phyloP scores from a whole-genome alignment of 2,329 filamentous ascomycete genomes.

The Neopestalotiopsis clavispora region DNA sequence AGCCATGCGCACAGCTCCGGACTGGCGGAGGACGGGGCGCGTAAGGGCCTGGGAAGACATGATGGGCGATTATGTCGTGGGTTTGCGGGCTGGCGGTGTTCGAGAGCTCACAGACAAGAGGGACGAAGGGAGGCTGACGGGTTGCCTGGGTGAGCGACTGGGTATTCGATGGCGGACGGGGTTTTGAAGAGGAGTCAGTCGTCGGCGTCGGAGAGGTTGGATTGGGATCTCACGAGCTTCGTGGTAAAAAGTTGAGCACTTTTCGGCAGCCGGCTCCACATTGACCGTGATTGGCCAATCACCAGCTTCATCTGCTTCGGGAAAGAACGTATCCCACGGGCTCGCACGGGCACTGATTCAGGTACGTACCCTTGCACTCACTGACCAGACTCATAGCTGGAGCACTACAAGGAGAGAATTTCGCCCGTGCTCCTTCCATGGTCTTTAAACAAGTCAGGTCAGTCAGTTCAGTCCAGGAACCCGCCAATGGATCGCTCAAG shows the following conservation, averaged over 20 bases:
- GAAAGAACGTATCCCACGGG: neutral
- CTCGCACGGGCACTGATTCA: neutral
- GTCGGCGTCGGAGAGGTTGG: conserved; percentile 20
- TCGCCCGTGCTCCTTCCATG: neutral
- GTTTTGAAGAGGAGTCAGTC: conserved; percentile 20
- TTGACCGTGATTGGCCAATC: conserved; percentile 11
- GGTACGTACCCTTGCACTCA: neutral
- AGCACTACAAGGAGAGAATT: neutral
- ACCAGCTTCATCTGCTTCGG: conserved; percentile 1
- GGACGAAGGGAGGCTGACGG: conserved; percentile 18
- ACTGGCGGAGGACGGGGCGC: conserved; percentile 39
- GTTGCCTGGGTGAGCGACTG: conserved; percentile 38
- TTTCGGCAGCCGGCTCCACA: conserved; percentile 18
- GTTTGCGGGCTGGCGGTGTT: neutral
- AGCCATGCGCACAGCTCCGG: conserved; percentile 38
- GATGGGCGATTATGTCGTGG: conserved; percentile 15
- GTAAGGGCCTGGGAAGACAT: conserved; percentile 36
- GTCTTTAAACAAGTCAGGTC: no score
- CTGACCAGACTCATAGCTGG: no score
- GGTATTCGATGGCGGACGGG: conserved; percentile 30
- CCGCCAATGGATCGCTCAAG: no score
- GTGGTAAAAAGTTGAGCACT: conserved; percentile 17
- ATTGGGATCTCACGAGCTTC: conserved; percentile 24
- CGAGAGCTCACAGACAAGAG: conserved; percentile 18
- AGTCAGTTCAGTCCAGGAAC: no score